Evolutionary conservation across 1,284 basidiomycete genomes (phyloP).

Genomic region (Irpex sp.): DNA sequence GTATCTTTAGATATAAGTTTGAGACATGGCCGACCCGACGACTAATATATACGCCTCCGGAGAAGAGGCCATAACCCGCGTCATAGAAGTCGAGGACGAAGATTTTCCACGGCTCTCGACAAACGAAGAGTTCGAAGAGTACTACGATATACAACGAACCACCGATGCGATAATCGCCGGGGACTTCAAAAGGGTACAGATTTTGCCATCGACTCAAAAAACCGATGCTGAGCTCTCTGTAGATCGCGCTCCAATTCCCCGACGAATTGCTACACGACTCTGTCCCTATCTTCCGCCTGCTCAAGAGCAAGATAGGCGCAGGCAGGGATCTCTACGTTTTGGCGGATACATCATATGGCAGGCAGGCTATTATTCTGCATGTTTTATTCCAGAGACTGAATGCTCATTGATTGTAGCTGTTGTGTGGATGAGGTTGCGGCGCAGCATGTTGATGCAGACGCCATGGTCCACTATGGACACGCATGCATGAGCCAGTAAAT

Average conservation of each 20-base stretch:
- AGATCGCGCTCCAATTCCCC: conserved; percentile 95
- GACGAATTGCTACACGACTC: conserved; percentile 90
- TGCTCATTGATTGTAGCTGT: conserved; percentile 54
- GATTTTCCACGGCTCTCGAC: conserved; percentile 34
- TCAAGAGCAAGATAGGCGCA: conserved; percentile 54
- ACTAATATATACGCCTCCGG: conserved; percentile 53
- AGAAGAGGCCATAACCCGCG: conserved; percentile 54
- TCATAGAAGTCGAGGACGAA: conserved; percentile 42
- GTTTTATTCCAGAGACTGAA: background rate
- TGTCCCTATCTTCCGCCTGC: conserved; percentile 77
- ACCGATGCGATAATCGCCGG: conserved; percentile 46
- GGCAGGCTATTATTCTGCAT: conserved; percentile 43
- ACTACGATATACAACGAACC: conserved; percentile 63
- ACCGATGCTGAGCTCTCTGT: background rate
- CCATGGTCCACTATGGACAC: conserved; percentile 94
- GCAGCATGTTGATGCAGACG: conserved; percentile 90
- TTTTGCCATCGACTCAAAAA: background rate
- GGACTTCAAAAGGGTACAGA: conserved; percentile 55
- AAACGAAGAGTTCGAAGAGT: conserved; percentile 40
- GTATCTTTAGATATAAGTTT: background rate
- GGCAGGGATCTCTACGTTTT: conserved; percentile 80
- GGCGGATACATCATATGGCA: conserved; percentile 97
- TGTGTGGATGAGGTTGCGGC: conserved; percentile 97
- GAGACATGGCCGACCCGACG: conserved; percentile 23
- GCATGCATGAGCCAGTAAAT: conserved; percentile 89